phyloP scores from a whole-genome alignment of 2,329 filamentous ascomycete genomes.

The Aaosphaeria arxii region DNA sequence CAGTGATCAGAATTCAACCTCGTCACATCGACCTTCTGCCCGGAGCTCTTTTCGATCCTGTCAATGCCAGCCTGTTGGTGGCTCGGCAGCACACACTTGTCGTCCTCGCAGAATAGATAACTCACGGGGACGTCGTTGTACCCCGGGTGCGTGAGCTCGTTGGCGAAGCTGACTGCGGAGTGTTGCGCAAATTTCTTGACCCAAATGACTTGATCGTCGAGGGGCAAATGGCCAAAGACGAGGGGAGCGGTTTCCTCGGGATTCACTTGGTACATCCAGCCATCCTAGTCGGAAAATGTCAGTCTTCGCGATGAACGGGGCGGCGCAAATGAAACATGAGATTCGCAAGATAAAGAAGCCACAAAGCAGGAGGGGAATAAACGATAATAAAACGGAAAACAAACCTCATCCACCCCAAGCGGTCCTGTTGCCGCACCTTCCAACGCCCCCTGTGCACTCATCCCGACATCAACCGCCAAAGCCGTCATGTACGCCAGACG shows the following conservation, averaged over 20 bases:
- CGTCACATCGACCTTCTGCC: conserved; percentile 39
- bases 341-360: background rate
- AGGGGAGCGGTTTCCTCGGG: conserved; percentile 2
- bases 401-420: background rate
- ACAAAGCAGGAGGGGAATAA: background rate
- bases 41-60: conserved; percentile 34
- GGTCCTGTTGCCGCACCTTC: background rate
- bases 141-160: conserved; percentile 36
- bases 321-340: background rate
- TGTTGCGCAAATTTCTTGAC: conserved; percentile 24
- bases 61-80: conserved; percentile 34
- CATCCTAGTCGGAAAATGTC: background rate
- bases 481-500: conserved; percentile 17
- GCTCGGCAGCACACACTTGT: conserved; percentile 29
- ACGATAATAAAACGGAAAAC: background rate
- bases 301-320: background rate
- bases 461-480: conserved; percentile 14
- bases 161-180: conserved; percentile 32
- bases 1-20: conserved; percentile 35
- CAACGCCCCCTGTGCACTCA: background rate
- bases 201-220: conserved; percentile 9
- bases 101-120: conserved; percentile 40
- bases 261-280: conserved; percentile 12
- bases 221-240: conserved; percentile 15
- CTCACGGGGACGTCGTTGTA: conserved; percentile 42